phyloP scores from a whole-genome alignment of 176 grass and related monocot species.

The Oryza longistaminata region DNA sequence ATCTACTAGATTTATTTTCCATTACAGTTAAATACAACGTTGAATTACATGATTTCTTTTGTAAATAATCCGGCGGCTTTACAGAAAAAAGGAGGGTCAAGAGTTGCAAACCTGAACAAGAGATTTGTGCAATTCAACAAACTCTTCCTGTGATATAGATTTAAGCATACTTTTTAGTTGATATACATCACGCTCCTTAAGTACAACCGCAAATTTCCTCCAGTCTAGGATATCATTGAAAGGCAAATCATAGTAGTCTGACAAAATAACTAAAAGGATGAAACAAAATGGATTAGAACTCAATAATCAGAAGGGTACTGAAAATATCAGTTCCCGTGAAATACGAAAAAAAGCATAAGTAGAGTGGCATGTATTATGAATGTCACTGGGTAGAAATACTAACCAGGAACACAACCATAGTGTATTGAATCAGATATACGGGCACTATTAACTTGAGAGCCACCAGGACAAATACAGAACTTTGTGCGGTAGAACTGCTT shows the following conservation, averaged over 20 bases:
- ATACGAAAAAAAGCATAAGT: background rate
- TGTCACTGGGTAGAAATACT: constrained; percentile 33
- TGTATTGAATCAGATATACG: constrained; percentile 94
- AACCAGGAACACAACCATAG: constrained; percentile 96
- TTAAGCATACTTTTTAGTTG: constrained; percentile 82
- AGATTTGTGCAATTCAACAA: constrained; percentile 70
- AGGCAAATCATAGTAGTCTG: constrained; percentile 68
- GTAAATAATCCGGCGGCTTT: background rate
- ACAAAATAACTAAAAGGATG: constrained; percentile 73
- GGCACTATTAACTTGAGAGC: constrained; percentile 98
- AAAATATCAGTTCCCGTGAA: background rate
- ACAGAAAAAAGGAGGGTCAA: constrained; percentile 1
- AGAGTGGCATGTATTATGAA: constrained; percentile 2
- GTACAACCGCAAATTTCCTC: constrained; percentile 75
- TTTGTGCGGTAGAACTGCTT: constrained; percentile 91
- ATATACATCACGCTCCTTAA: constrained; percentile 87
- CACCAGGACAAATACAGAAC: constrained; percentile 98
- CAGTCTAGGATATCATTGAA: constrained; percentile 74
- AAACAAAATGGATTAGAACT: constrained; percentile 29
- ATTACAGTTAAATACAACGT: background rate
- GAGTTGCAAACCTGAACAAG: constrained; percentile 58
- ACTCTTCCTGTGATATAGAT: constrained; percentile 75
- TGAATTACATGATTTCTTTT: background rate
- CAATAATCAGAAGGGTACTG: constrained; percentile 1
- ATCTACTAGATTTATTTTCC: constrained; percentile 4